phyloP scores from a whole-genome alignment of 2,329 filamentous ascomycete species.

The Beauveria sp. region DNA sequence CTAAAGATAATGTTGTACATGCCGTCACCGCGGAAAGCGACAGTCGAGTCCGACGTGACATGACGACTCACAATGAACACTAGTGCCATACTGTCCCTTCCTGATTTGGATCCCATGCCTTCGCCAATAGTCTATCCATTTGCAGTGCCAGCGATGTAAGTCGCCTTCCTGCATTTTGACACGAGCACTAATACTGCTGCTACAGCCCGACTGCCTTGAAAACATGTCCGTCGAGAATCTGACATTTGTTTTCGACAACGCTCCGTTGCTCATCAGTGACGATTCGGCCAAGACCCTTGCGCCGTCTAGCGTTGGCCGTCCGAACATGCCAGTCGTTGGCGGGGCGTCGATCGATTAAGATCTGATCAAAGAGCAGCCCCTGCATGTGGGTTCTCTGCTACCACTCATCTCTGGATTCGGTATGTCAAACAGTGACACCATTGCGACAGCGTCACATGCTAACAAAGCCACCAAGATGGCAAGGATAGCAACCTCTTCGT shows the following conservation, averaged over 20 bases:
- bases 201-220: not conserved
- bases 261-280: not conserved
- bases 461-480: not conserved
- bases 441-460: not conserved
- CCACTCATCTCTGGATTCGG: not conserved
- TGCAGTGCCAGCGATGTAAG: conserved; percentile 3
- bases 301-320: not conserved
- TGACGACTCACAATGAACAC: too few relatives aligned
- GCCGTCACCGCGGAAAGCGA: too few relatives aligned
- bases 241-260: not conserved
- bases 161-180: not conserved
- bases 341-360: not conserved
- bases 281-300: not conserved
- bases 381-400: not conserved
- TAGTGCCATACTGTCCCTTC: too few relatives aligned
- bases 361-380: not conserved
- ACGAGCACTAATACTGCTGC: not conserved
- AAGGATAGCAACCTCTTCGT: not conserved
- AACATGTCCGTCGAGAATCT: not conserved
- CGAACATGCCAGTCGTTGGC: not conserved
- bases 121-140: too few relatives aligned
- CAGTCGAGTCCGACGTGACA: too few relatives aligned
- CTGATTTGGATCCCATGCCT: too few relatives aligned
- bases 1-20: too few relatives aligned
- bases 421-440: not conserved